A percentile compares a stretch with the other conserved stretches of the same genome.
Evolutionary conservation across 2,329 filamentous ascomycete species (phyloP).

Genomic region (Cylindrodendrum hubeiense): DNA sequence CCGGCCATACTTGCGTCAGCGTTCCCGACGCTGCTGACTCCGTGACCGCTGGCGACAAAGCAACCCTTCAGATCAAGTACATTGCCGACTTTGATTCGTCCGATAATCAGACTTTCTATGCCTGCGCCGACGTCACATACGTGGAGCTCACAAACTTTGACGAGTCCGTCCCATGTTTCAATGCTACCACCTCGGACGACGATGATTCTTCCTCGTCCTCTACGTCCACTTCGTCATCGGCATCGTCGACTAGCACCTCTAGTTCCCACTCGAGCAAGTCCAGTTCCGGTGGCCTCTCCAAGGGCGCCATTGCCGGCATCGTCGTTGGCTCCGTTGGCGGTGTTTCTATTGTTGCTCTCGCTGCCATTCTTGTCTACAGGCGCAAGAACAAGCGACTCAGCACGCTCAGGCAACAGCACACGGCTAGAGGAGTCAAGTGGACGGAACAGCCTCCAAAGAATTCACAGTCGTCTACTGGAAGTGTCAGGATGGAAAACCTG

Average conservation of each 20-base stretch:
- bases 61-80: constrained; percentile 64
- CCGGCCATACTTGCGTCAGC: constrained; percentile 60
- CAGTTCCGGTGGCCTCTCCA: constrained; percentile 61
- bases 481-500: constrained; percentile 20
- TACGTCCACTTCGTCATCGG: constrained; percentile 32
- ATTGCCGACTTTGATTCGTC: constrained; percentile 56
- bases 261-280: constrained; percentile 35
- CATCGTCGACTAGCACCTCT: constrained; percentile 26
- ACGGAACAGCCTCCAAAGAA: constrained; percentile 23
- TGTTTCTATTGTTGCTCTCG: constrained; percentile 69
- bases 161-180: constrained; percentile 56
- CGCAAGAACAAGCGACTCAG: constrained; percentile 35
- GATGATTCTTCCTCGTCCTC: constrained; percentile 20
- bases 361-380: constrained; percentile 68
- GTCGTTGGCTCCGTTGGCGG: constrained; percentile 77
- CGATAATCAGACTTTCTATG: constrained; percentile 59
- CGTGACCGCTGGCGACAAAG: constrained; percentile 55
- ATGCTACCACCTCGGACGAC: constrained; percentile 49
- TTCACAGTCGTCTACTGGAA: constrained; percentile 17
- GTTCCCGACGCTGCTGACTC: constrained; percentile 51
- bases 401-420: constrained; percentile 23
- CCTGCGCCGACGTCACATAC: constrained; percentile 62
- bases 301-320: constrained; percentile 80
- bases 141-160: constrained; percentile 52
- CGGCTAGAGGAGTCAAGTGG: constrained; percentile 27